phyloP scores from a whole-genome alignment of 2,329 filamentous ascomycete species.

The Alternaria burnsii region DNA sequence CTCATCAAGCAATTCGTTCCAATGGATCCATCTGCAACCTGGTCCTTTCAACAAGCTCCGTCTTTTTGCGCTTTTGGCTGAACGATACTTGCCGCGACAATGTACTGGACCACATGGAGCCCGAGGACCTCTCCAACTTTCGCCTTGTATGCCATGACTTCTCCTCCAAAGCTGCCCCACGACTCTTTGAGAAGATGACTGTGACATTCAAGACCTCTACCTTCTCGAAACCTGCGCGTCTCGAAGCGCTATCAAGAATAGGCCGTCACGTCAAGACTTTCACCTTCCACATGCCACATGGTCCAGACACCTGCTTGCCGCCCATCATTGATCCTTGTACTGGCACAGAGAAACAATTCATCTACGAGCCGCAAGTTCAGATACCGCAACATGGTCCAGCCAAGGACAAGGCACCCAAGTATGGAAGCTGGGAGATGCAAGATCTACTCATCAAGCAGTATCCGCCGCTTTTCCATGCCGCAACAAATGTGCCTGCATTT shows the following conservation, averaged over 20 bases:
- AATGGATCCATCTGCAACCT: constrained; percentile 60
- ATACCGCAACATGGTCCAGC: constrained; percentile 65
- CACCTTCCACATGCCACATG: constrained; percentile 79
- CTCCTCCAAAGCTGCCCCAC: constrained; percentile 73
- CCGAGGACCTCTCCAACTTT: constrained; percentile 58
- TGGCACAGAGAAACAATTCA: constrained; percentile 79
- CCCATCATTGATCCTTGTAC: constrained; percentile 82
- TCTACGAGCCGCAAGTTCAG: constrained; percentile 77
- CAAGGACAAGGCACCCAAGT: constrained; percentile 72
- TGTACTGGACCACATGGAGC: constrained; percentile 53
- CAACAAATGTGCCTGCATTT: constrained; percentile 87
- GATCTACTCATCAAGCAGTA: constrained; percentile 87
- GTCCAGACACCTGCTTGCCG: constrained; percentile 79
- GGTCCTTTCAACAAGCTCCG: constrained; percentile 58
- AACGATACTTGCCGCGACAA: constrained; percentile 57
- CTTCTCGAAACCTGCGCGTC: constrained; percentile 76
- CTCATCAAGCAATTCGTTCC: constrained; percentile 52
- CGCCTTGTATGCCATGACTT: constrained; percentile 75
- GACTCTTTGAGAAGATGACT: constrained; percentile 73
- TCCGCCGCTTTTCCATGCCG: constrained; percentile 86
- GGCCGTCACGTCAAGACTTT: constrained; percentile 81
- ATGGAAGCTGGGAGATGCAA: constrained; percentile 79
- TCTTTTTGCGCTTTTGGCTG: constrained; percentile 61
- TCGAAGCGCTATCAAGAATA: constrained; percentile 78
- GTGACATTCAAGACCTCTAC: constrained; percentile 76